phyloP scores from a whole-genome alignment of 805 yeast species.

The Nakazawaea laoshanensis region DNA sequence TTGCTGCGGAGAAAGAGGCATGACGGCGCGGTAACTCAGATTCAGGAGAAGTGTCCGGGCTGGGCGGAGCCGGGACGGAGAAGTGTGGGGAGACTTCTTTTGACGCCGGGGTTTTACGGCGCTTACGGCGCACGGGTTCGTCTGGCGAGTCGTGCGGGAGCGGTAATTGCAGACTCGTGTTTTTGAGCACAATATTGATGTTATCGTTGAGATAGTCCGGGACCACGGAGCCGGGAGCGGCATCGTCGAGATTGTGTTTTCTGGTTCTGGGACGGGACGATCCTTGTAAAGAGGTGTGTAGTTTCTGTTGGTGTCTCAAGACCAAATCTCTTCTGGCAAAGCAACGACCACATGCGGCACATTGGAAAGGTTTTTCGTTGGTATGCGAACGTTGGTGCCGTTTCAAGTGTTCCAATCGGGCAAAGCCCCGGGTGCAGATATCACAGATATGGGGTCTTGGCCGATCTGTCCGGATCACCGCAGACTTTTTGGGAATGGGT shows the following conservation, averaged over 20 bases:
- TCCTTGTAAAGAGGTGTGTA: conserved; percentile 53
- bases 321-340: conserved; percentile 88
- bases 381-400: conserved; percentile 94
- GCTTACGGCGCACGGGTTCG: background rate
- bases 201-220: conserved; percentile 35
- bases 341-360: conserved; percentile 93
- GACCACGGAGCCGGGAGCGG: conserved; percentile 12
- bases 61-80: background rate
- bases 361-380: conserved; percentile 91
- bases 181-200: conserved; percentile 42
- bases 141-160: conserved; percentile 11
- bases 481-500: conserved; percentile 83
- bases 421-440: conserved; percentile 92
- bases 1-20: conserved; percentile 58
- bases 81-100: conserved; percentile 6
- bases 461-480: conserved; percentile 79
- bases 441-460: conserved; percentile 91
- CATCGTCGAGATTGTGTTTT: conserved; percentile 19
- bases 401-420: conserved; percentile 86
- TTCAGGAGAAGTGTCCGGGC: background rate
- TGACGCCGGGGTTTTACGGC: background rate
- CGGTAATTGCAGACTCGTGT: conserved; percentile 45
- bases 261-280: conserved; percentile 25
- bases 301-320: conserved; percentile 88
- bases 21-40: conserved; percentile 25